Conservation (phyloP, 192 early-diverging fungal genomes). For the Podila horticola region DNA sequence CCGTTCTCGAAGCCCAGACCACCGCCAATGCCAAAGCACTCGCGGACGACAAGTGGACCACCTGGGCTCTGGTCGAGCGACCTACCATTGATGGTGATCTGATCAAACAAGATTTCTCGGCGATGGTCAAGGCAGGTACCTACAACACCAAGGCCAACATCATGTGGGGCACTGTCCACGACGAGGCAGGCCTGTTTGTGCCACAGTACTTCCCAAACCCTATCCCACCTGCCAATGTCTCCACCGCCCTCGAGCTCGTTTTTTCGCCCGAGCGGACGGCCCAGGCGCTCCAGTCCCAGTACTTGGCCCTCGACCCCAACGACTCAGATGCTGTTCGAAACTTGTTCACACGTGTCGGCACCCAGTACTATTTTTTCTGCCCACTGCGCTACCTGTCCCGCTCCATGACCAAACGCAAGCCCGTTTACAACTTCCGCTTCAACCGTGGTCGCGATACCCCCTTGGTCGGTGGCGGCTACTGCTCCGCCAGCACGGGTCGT, state of each 20-base stretch:
- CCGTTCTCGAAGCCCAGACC: conserved; percentile 23
- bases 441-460: conserved; percentile 28
- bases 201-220: conserved; percentile 15
- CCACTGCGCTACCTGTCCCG: conserved; percentile 23
- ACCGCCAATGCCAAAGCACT: conserved; percentile 11
- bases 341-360: conserved; percentile 4
- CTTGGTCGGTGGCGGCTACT: conserved; percentile 6
- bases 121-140: conserved; percentile 30
- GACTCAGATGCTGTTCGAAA: conserved; percentile 24
- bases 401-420: conserved; percentile 20
- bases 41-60: conserved; percentile 23
- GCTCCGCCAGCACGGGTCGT: conserved; percentile 3
- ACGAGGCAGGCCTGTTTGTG: conserved; percentile 28
- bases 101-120: conserved; percentile 35
- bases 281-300: neutral
- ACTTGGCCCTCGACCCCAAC: conserved; percentile 7
- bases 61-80: conserved; percentile 12
- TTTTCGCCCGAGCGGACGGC: neutral
- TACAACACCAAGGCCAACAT: conserved; percentile 50
- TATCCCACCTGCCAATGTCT: conserved; percentile 7
- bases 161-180: conserved; percentile 28
- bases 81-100: conserved; percentile 38
- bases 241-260: neutral
- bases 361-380: conserved; percentile 40
- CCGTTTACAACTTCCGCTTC: conserved; percentile 35